Evolutionary conservation across 2,329 filamentous ascomycete species (phyloP), one percentile per base, ranked within the genome.

Genomic region (Metarhizium brunneum): DNA sequence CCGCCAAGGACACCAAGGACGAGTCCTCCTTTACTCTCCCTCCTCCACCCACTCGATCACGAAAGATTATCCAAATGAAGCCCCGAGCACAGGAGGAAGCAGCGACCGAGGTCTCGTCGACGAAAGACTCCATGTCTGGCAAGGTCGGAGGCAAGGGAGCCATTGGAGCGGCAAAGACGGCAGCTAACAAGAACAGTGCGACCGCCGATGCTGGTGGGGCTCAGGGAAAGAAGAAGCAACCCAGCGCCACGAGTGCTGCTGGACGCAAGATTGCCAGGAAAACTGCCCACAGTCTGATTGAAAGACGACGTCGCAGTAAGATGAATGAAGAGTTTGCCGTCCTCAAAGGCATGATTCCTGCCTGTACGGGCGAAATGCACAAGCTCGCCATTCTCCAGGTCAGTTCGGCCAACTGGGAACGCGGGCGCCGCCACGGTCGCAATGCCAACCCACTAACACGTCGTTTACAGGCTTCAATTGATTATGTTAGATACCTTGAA

Each of bases 1-100:
- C 75, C 13, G 69, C 73, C 18, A 68, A 67, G 52, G 66, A 73
- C 49, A 35, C 73, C 56, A 75, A 76, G 56, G 85, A 83, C 61
- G 81, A 18, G 4, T 50, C 84, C 62, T 76, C 80, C 50, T 95
- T 96, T 69, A 81, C 88, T 10, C 81, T 99, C 16, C 94, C 94
- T 20, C 94, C 94, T 10, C 94, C 92, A 16, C 94, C 94, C 0
- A 96, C 92, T 3, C 81, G 92, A 59, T 89, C 90, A 47, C 86
- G 92, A 65, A 97, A 95, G 75, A 97, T 99, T 68, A 97, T 97
- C 57, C 92, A 97, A 73, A 96, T 97, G 92, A 96, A 95, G 71
- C 92, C 82, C 18, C 72, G 76, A 30, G 64, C 70, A 35, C 73
- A 82, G 61, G 66, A 75, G 57, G 66, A 72, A 29, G 16, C 43